Evolutionary conservation across 345 rosid species (phyloP), one percentile per base, ranked within the genome.

Genomic region (Turritis glabra): DNA sequence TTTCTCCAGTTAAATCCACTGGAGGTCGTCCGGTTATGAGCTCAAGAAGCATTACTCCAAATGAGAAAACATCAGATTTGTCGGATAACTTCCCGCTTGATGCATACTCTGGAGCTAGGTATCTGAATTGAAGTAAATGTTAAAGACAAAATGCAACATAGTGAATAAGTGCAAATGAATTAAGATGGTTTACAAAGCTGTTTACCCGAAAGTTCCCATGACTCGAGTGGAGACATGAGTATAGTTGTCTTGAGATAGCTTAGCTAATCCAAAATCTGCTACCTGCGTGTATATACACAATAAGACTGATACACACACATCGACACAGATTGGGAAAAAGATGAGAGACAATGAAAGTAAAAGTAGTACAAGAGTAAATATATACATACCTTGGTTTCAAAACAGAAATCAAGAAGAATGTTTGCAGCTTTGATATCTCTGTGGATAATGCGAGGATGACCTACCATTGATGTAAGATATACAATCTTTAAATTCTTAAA

Each of bases 161-260:
- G 26, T 17, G 2, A 10, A 48, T 7, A 23, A 32, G 35, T 74
- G 6, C 8, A n/a, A 18, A 11, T 52, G 13, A 43, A 29, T 22
- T 1, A 7, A 55, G 52, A 69, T 29, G 9, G 65, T 23, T n/a
- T 41, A n/a, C 5, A 11, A 64, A 64, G 43, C 64, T 63, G 8
- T 81, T 77, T 80, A 95, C 99, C 98, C 99, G 67, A 95, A 95
- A 69, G 99, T 92, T 74, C 99, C 99, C 98, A 95, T 90, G 74
- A 92, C 94, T 4, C 99, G 80, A 17, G 99, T 95, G 25, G 99
- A 95, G 54, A 95, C 88, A 83, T 95, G 99, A 44, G 99, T 90
- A 54, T 88, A 77, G 78, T 77, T 76, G 77, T 92, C 99, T 62
- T 90, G 87, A 69, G 94, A 35, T 21, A 92, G 64, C 80, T 90